These are phyloP conservation scores for Smallanthus sonchifolius DNA, from an alignment of 129 eudicot genomes.

Conservation along the genomic window DNA sequence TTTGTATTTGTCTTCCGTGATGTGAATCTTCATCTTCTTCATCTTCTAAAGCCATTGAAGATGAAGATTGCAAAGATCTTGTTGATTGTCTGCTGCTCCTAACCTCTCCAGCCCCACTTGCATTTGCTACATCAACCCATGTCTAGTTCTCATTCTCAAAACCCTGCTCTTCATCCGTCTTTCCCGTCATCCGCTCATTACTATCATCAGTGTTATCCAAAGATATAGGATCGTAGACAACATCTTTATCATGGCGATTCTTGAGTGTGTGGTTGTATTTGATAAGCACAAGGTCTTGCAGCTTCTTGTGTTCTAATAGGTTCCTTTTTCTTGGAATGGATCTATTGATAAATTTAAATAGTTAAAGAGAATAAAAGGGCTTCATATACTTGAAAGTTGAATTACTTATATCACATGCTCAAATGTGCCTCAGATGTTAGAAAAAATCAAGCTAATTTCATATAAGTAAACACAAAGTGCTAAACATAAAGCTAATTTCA, in stretches of 20 bases:
- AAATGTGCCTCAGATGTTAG: background rate
- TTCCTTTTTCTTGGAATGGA: background rate
- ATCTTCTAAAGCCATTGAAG: no score
- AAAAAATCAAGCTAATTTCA: no score
- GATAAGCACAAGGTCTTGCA: background rate
- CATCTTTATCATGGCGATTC: background rate
- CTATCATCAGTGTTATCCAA: background rate
- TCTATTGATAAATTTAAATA: background rate
- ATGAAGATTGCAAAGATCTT: no score
- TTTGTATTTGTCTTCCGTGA: background rate
- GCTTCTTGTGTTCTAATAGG: background rate
- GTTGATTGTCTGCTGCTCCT: no score
- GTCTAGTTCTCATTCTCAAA: background rate
- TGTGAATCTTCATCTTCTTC: background rate
- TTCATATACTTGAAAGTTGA: background rate
- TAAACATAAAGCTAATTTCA: no score
- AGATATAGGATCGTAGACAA: background rate
- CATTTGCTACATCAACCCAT: background rate
- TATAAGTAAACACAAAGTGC: no score
- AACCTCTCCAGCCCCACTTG: background rate
- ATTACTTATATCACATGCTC: background rate
- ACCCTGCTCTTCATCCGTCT: background rate
- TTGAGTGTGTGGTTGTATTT: background rate
- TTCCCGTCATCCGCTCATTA: background rate
- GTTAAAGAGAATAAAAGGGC: background rate